Base-by-base conservation (phyloP, 1,139 yeast genomes). In the Yamadazyma buinensis region DNA sequence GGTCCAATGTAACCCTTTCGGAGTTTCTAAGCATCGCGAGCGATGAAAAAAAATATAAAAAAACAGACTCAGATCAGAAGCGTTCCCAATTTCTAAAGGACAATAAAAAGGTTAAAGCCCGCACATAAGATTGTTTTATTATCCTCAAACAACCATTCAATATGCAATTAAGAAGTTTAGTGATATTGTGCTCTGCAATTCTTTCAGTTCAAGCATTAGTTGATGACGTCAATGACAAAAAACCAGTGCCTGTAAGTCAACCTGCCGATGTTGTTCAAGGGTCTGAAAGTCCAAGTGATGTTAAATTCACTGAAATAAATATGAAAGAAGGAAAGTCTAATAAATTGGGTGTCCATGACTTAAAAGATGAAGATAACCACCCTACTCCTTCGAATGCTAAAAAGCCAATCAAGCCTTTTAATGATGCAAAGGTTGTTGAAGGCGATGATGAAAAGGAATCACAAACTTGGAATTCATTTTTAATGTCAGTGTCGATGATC, bases 401-500 rank as follows among this genome's bases (percentile, higher is more conserved):
- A 33, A 40, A 32, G 15, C 64, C 64, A 3, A 46, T 60, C 33
- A 44, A 44, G 24, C 56, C 57, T 4, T 40, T 45, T 23, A 32
- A 25, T 3, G 35, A 27, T 13, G 31, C 30, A 5, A 33, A 32
- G 9, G n/a, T 7, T 9, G n/a, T 4, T 13, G 14, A 26, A 25
- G 5, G 13, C 5, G 21, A 26, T 11, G 18, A 23, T 10, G 49
- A 42, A 19, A 52, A 48, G n/a, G 49, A 45, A 8, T 30, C 26
- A 15, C 50, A 55, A 27, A 53, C 61, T 11, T 62, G 59, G 40
- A 61, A 72, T 47, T 76, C 85, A 8, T 78, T 83, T 47, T 41
- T 80, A 35, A 74, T 83, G 80, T 74, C 90, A 2, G 59, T 78
- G 13, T 77, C 88, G 4, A 92, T 92, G 98, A 92, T 92, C 53